Percentiles rank a stretch among this genome's conserved stretches.
Evolutionary conservation across 2,329 filamentous ascomycete species (phyloP).

Genomic region (Elsinoe perseae): DNA sequence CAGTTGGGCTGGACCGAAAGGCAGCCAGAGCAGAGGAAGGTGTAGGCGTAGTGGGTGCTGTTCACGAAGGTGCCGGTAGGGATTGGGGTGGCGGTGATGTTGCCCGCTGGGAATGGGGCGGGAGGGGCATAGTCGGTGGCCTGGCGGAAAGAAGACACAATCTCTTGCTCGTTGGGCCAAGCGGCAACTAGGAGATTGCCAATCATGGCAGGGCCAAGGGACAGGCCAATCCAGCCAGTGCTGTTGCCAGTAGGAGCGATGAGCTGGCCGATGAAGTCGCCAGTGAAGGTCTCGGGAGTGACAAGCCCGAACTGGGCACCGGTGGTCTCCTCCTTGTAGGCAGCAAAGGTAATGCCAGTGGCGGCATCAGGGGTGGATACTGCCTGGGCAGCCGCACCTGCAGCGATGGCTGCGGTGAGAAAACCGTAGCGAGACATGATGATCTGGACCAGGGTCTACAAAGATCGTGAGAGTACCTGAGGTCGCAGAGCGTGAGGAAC

Average conservation of each 20-base stretch:
- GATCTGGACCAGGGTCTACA: neutral
- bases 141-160: constrained; percentile 41
- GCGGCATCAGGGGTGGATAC: constrained; percentile 35
- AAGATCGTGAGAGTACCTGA: neutral
- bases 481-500: neutral
- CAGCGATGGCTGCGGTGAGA: constrained; percentile 14
- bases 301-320: constrained; percentile 46
- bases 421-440: constrained; percentile 18
- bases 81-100: constrained; percentile 39
- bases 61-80: constrained; percentile 47
- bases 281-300: constrained; percentile 41
- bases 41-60: constrained; percentile 46
- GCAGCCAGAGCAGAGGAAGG: constrained; percentile 43
- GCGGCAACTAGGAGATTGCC: constrained; percentile 43
- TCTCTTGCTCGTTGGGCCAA: constrained; percentile 42
- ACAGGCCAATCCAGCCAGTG: constrained; percentile 44
- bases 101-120: constrained; percentile 36
- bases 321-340: constrained; percentile 32
- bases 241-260: constrained; percentile 39
- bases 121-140: constrained; percentile 43
- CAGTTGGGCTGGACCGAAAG: constrained; percentile 22
- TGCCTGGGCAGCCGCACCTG: constrained; percentile 16
- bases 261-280: constrained; percentile 51
- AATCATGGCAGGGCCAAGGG: constrained; percentile 42
- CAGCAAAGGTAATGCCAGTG: constrained; percentile 42